These are phyloP conservation scores for Wallacemonas sp. DNA, from an alignment of 208 protist species.

Conservation along the genomic window DNA sequence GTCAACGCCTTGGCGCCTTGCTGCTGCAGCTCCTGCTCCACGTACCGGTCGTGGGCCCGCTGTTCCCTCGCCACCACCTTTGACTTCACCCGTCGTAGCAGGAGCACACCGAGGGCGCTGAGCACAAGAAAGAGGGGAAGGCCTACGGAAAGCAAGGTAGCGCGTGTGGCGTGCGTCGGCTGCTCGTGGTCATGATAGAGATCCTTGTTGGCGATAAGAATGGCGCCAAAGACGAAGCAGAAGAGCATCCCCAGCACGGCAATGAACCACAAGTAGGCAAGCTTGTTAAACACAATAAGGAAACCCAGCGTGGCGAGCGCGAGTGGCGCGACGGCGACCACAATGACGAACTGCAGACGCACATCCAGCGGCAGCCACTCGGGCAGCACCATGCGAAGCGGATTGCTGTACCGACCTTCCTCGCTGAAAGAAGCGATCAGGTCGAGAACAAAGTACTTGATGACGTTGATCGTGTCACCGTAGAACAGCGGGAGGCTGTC, in stretches of 20 bases:
- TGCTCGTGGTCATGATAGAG: constrained; percentile 12
- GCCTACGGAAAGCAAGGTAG: constrained; percentile 15
- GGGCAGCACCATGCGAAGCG: constrained; percentile 32
- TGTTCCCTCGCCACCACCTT: not conserved
- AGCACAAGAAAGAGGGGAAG: constrained; percentile 26
- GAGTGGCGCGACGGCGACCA: constrained; percentile 44
- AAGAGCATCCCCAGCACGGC: constrained; percentile 35
- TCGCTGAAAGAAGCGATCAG: constrained; percentile 14
- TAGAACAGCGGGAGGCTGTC: constrained; percentile 44
- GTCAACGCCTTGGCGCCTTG: constrained; percentile 20
- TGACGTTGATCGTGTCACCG: constrained; percentile 21
- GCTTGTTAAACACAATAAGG: constrained; percentile 40
- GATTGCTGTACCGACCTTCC: constrained; percentile 34
- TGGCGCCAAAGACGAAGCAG: constrained; percentile 50
- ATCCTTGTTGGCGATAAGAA: constrained; percentile 25
- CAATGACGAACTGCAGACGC: constrained; percentile 49
- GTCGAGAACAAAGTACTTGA: constrained; percentile 35
- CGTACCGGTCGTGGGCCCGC: not conserved
- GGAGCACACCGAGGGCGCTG: constrained; percentile 19
- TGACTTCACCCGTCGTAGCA: not conserved
- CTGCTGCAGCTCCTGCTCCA: constrained; percentile 18
- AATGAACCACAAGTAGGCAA: constrained; percentile 42
- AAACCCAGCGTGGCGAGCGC: constrained; percentile 43
- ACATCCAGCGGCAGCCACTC: constrained; percentile 64
- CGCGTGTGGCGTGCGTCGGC: not conserved